Evolutionary conservation across 2,329 filamentous ascomycete genomes (phyloP).

Genomic region (Grosmannia huntii): DNA sequence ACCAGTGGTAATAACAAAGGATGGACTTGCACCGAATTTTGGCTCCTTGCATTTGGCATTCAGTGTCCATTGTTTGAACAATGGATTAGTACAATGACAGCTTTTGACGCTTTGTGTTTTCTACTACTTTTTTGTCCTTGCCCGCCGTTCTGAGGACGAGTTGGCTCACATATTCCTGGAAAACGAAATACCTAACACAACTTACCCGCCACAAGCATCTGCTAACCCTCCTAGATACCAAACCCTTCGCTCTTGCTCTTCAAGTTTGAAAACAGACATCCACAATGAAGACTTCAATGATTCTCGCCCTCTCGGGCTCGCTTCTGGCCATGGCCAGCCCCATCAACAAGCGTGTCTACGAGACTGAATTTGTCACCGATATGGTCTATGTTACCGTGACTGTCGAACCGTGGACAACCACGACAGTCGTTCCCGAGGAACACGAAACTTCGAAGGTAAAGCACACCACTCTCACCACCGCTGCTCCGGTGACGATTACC

Average conservation of each 20-base stretch:
- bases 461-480: background rate
- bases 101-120: background rate
- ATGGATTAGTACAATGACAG: background rate
- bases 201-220: too few species aligned
- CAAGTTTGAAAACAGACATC: background rate
- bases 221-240: background rate
- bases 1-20: too few species aligned
- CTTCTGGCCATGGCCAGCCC: conserved; percentile 32
- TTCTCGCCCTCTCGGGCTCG: conserved; percentile 32
- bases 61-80: background rate
- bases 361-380: conserved; percentile 28
- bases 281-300: conserved; percentile 38
- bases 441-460: conserved; percentile 17
- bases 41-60: too few species aligned
- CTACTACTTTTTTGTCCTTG: too few species aligned
- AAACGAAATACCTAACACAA: too few species aligned
- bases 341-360: conserved; percentile 26
- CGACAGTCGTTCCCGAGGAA: background rate
- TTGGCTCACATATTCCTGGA: too few species aligned
- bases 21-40: background rate
- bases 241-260: background rate
- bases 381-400: conserved; percentile 32
- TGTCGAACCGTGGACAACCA: conserved; percentile 12
- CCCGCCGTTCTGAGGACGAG: too few species aligned
- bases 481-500: background rate